Evolutionary conservation across 306 rosid species (phyloP).

Genomic region (Pyrus communis): DNA sequence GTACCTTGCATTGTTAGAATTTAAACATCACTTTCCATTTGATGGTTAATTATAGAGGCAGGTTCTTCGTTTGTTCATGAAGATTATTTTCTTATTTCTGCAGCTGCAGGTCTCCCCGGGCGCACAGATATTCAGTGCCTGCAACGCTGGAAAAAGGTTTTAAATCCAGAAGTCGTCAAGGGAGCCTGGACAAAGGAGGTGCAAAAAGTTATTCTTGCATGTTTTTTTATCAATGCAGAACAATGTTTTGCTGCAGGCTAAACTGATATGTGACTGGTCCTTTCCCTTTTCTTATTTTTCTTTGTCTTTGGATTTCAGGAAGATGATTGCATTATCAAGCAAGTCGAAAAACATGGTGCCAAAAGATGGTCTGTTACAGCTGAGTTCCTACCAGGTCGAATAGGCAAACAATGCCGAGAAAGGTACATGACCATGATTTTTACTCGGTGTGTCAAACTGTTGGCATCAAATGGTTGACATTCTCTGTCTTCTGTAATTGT

Average conservation of each 20-base stretch:
- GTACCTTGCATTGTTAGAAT: not conserved
- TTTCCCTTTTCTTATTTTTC: not conserved
- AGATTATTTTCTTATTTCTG: not conserved
- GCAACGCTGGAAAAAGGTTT: constrained; percentile 59
- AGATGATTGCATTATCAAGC: constrained; percentile 38
- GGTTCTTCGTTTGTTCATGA: not conserved
- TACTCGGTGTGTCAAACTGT: not conserved
- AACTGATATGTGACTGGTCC: constrained; percentile 3
- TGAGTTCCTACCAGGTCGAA: constrained; percentile 47
- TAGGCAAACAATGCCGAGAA: constrained; percentile 73
- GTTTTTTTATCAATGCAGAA: not conserved
- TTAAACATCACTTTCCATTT: not conserved
- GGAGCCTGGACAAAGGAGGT: constrained; percentile 67
- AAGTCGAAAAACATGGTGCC: constrained; percentile 34
- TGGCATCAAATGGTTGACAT: not conserved
- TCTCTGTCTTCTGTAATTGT: not conserved
- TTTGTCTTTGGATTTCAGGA: constrained; percentile 31
- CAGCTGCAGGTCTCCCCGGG: constrained; percentile 44
- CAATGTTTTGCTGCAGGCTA: not conserved
- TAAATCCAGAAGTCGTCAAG: constrained; percentile 49
- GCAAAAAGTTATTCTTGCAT: not conserved
- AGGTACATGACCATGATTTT: constrained; percentile 26
- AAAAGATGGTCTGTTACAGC: constrained; percentile 52
- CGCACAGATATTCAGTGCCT: constrained; percentile 43
- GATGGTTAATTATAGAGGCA: not conserved